These are phyloP conservation scores for Thozetella sp. DNA, from an alignment of 495 filamentous ascomycete species.

Conservation along the genomic window DNA sequence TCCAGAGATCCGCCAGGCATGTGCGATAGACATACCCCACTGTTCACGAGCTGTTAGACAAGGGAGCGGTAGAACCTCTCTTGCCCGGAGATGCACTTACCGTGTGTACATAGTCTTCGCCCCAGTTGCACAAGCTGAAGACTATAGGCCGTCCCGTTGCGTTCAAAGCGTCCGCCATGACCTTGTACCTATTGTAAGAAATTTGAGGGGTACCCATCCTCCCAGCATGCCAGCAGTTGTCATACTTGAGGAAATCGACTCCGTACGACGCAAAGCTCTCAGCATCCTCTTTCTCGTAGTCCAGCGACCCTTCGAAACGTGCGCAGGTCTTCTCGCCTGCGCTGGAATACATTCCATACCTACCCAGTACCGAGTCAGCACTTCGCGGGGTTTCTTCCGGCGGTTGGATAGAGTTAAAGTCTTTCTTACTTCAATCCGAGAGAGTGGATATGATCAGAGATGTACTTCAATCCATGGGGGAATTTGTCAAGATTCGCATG, in stretches of 20 bases:
- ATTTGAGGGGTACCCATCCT: slow-evolving; percentile 5
- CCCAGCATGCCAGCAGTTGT: slow-evolving; percentile 22
- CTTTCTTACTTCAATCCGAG: slow-evolving; percentile 20
- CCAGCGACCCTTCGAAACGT: slow-evolving; percentile 20
- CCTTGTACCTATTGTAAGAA: slow-evolving; percentile 40
- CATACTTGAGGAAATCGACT: slow-evolving; percentile 36
- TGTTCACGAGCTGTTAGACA: neutral
- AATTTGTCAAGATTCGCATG: neutral
- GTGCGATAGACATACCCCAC: slow-evolving; percentile 57
- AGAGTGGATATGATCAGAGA: slow-evolving; percentile 26
- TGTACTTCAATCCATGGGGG: slow-evolving; percentile 30
- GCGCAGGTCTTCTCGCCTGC: slow-evolving; percentile 23
- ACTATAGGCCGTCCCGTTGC: slow-evolving; percentile 58
- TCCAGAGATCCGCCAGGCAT: slow-evolving; percentile 58
- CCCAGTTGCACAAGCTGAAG: slow-evolving; percentile 68
- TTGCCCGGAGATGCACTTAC: too few species aligned
- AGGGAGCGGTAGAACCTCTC: too few species aligned
- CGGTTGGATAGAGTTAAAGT: neutral
- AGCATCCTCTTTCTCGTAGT: slow-evolving; percentile 34
- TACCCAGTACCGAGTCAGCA: neutral
- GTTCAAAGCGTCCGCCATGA: slow-evolving; percentile 62
- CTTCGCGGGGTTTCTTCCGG: neutral
- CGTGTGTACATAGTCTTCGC: slow-evolving; percentile 18
- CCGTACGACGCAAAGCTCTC: slow-evolving; percentile 33
- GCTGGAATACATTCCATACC: slow-evolving; percentile 31